Base-by-base conservation (phyloP, 345 rosid species). In the Noccaea caerulescens region DNA sequence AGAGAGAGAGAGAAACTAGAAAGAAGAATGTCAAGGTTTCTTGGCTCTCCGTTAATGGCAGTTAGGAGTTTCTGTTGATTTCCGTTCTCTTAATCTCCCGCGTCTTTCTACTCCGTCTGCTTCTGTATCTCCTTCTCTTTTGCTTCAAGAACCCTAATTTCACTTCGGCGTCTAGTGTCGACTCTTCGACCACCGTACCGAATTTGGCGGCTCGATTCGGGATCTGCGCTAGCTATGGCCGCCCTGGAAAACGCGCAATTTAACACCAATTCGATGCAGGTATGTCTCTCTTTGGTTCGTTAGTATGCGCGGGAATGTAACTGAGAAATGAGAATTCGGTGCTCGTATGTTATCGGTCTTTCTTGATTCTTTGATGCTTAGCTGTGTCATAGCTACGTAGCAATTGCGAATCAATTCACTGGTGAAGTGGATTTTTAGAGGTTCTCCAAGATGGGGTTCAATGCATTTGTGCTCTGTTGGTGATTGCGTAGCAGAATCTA, bases 201-300 rank as follows among this genome's bases (percentile, higher is more conserved):
- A 32, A 39, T 55, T 65, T 18, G 11, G 25, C 66, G 50, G 16
- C 37, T 51, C 47, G 71, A 34, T 67, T 57, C 56, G 56, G 72
- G 61, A 73, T 68, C 76, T 33, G 30, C 71, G 60, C 62, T 63
- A 62, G 77, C 72, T 70, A 87, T 89, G 98, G 93, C 85, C 78
- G 83, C 80, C 37, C 84, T 57, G 66, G 92, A 83, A 66, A 87
- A 84, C 20, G 27, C 61, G 43, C 63, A 39, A 58, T 20, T 46
- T 12, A 83, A 72, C 80, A 60, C 90, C 63, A 84, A 82, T 76
- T 75, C 93, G 82, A 78, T 86, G 96, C 97, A 93, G 96, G 98
- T 90, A 3, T 64, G 86, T 69, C 10, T 58, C 58, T 69, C 16
- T 63, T 60, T n/a, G 5, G 39, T 13, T 71, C 70, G 18, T 16